A percentile compares a stretch with the other conserved stretches of the same genome.
phyloP scores from a whole-genome alignment of 495 filamentous ascomycete genomes.

The Daldinia caldariorum region DNA sequence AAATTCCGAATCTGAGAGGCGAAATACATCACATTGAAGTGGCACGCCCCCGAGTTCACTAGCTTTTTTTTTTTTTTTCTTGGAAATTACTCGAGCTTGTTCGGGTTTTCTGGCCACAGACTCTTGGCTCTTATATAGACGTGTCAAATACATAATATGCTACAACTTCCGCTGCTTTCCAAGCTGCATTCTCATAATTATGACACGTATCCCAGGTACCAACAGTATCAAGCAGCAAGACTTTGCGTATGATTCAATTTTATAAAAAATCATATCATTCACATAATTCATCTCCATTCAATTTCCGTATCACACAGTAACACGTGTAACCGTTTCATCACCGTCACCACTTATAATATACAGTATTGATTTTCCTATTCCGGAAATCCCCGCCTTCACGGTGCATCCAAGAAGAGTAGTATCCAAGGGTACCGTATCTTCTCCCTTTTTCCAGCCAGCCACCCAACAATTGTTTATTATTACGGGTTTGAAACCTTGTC shows the following conservation, averaged over 20 bases:
- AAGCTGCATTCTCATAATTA: neutral
- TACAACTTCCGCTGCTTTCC: too few species aligned
- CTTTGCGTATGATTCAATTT: too few species aligned
- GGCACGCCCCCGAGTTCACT: too few species aligned
- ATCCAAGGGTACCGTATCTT: conserved; percentile 10
- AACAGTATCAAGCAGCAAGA: too few species aligned
- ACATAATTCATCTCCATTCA: conserved; percentile 8
- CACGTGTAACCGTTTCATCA: neutral
- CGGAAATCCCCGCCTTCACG: conserved; percentile 26
- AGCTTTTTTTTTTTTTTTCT: too few species aligned
- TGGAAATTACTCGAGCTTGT: neutral
- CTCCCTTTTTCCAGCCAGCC: conserved; percentile 31
- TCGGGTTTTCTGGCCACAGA: neutral
- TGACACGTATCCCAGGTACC: too few species aligned
- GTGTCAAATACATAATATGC: neutral
- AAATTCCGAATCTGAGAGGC: neutral
- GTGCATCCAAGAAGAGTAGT: too few species aligned
- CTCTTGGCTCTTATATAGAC: neutral
- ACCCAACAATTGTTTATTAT: conserved; percentile 37
- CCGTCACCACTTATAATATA: too few species aligned
- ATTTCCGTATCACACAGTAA: conserved; percentile 5
- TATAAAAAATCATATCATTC: too few species aligned
- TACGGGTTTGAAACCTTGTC: conserved; percentile 11
- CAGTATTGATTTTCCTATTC: conserved; percentile 38
- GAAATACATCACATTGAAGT: conserved; percentile 15